Conservation (phyloP, 1,139 yeast genomes). For the Taphrina populina region DNA sequence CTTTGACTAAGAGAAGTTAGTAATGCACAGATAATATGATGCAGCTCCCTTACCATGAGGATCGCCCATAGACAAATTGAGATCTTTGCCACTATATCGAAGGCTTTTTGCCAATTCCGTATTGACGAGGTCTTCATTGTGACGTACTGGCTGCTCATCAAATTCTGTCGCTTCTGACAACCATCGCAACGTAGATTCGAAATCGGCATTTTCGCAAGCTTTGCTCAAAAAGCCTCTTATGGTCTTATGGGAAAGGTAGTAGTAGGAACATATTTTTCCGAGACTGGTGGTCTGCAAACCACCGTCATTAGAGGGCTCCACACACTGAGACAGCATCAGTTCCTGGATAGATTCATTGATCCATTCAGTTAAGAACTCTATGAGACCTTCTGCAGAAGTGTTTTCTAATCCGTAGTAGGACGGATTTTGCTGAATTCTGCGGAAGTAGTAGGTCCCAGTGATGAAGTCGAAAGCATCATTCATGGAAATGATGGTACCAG, state of each 20-base stretch:
- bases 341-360: conserved; percentile 70
- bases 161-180: conserved; percentile 82
- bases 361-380: conserved; percentile 65
- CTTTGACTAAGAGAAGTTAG: conserved; percentile 56
- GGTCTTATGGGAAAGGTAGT: conserved; percentile 89
- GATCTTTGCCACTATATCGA: conserved; percentile 60
- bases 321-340: conserved; percentile 71
- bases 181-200: conserved; percentile 69
- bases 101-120: conserved; percentile 81
- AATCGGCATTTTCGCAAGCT: conserved; percentile 54
- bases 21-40: neutral
- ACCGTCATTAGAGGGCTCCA: conserved; percentile 49
- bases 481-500: conserved; percentile 76
- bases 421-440: conserved; percentile 94
- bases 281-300: conserved; percentile 58
- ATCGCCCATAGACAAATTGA: conserved; percentile 63
- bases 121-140: conserved; percentile 65
- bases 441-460: conserved; percentile 90
- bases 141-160: conserved; percentile 52
- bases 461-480: conserved; percentile 91
- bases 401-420: conserved; percentile 90
- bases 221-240: conserved; percentile 64
- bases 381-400: conserved; percentile 60
- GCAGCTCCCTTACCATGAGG: conserved; percentile 9
- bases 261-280: conserved; percentile 81